These are phyloP conservation scores for Prunus davidiana DNA, from an alignment of 306 rosid genomes.

Conservation along the genomic window DNA sequence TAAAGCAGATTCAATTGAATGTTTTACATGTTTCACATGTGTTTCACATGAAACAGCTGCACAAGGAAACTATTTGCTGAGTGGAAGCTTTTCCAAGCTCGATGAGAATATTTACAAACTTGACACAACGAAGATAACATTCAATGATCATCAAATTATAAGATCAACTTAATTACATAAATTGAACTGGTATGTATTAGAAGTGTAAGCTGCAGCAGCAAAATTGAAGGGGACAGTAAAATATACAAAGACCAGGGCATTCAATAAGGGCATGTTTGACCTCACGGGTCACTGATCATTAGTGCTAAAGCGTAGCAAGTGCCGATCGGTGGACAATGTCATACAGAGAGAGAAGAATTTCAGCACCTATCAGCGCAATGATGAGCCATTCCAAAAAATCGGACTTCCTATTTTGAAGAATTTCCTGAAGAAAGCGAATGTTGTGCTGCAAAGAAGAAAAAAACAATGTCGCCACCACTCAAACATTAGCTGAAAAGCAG, in stretches of 20 bases:
- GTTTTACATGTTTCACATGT: no score
- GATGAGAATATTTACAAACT: neutral
- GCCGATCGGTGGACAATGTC: constrained; percentile 79
- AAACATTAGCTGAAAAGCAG: neutral
- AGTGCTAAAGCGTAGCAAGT: constrained; percentile 45
- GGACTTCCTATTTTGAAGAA: constrained; percentile 93
- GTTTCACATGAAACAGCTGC: neutral
- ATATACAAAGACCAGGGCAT: constrained; percentile 5
- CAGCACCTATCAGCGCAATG: constrained; percentile 89
- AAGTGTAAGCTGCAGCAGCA: neutral
- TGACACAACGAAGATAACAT: neutral
- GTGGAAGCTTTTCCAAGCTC: neutral
- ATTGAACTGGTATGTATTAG: neutral
- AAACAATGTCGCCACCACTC: neutral
- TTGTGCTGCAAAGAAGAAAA: constrained; percentile 62
- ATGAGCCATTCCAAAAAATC: constrained; percentile 97
- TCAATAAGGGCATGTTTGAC: neutral
- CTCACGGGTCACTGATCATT: constrained; percentile 1
- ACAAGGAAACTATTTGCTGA: neutral
- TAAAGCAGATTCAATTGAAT: no score
- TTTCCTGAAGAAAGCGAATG: constrained; percentile 95
- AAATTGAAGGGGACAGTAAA: neutral
- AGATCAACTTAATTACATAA: neutral
- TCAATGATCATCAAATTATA: neutral
- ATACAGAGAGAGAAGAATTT: constrained; percentile 80